These are phyloP conservation scores for Sechiopsis laciniata DNA, from an alignment of 306 rosid genomes.

Conservation along the genomic window DNA sequence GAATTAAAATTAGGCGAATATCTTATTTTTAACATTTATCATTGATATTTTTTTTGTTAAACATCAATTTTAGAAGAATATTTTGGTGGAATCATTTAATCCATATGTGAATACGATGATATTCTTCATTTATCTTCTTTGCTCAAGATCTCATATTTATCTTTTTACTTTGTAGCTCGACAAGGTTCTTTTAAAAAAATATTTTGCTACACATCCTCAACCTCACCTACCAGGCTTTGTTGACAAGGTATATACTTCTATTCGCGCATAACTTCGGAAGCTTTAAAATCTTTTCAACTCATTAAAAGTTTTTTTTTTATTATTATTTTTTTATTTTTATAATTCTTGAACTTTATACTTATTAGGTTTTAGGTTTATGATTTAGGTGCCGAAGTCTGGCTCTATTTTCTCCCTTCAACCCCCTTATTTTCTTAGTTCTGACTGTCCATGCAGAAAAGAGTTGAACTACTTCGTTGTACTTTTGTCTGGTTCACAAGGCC, in stretches of 20 bases:
- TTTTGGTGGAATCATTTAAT: too few relatives aligned
- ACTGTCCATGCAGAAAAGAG: neutral
- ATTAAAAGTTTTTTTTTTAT: neutral
- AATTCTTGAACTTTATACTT: neutral
- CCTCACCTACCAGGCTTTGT: conserved; percentile 69
- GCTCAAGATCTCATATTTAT: conserved; percentile 23
- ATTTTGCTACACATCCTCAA: conserved; percentile 51
- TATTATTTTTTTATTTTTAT: too few relatives aligned
- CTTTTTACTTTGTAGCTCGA: conserved; percentile 63
- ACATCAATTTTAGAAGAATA: too few relatives aligned
- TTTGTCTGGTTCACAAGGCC: conserved; percentile 9
- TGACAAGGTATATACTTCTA: conserved; percentile 57
- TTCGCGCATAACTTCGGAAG: neutral
- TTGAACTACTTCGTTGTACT: neutral
- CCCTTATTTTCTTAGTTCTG: neutral
- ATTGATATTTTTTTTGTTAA: neutral
- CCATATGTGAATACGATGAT: neutral
- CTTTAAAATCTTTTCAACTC: neutral
- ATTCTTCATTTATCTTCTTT: conserved; percentile 29
- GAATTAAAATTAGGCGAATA: too few relatives aligned
- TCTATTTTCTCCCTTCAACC: neutral
- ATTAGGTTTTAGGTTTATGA: neutral
- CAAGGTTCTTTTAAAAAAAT: conserved; percentile 66
- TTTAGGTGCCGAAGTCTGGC: neutral
- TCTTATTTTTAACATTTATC: too few relatives aligned